phyloP scores from a whole-genome alignment of 345 rosid genomes.

The Populus nigra region DNA sequence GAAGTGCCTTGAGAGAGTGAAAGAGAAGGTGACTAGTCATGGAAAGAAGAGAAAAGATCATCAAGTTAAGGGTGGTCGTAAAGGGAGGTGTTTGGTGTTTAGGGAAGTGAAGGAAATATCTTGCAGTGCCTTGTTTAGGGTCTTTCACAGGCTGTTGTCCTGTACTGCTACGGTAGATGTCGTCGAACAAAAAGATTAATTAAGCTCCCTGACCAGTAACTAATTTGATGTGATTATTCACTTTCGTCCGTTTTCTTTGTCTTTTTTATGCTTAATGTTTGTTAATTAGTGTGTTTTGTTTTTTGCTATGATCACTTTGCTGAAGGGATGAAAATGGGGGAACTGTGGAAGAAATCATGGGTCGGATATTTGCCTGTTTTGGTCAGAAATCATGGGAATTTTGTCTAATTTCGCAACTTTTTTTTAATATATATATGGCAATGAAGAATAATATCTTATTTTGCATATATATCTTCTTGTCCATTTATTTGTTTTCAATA shows the following conservation, averaged over 20 bases:
- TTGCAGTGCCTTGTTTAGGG: constrained; percentile 42
- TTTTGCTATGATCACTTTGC: neutral
- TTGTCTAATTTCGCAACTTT: neutral
- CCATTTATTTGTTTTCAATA: neutral
- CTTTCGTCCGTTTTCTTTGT: neutral
- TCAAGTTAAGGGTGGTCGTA: constrained; percentile 5
- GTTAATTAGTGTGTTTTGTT: neutral
- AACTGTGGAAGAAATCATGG: neutral
- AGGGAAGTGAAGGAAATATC: constrained; percentile 56
- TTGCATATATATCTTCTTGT: neutral
- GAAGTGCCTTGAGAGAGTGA: constrained; percentile 26
- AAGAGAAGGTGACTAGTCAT: constrained; percentile 15
- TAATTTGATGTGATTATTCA: neutral
- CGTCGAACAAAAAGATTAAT: constrained; percentile 28
- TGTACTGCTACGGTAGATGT: constrained; percentile 57
- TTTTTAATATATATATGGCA: neutral
- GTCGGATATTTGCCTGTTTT: neutral
- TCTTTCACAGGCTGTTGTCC: constrained; percentile 50
- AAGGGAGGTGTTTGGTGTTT: constrained; percentile 41
- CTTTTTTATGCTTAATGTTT: neutral
- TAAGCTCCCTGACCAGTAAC: neutral
- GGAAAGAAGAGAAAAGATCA: constrained; percentile 16
- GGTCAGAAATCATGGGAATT: neutral
- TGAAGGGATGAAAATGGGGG: neutral
- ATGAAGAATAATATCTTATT: neutral